These are phyloP conservation scores for Cucumis cinereus DNA, from an alignment of 306 rosid species.

Conservation along the genomic window DNA sequence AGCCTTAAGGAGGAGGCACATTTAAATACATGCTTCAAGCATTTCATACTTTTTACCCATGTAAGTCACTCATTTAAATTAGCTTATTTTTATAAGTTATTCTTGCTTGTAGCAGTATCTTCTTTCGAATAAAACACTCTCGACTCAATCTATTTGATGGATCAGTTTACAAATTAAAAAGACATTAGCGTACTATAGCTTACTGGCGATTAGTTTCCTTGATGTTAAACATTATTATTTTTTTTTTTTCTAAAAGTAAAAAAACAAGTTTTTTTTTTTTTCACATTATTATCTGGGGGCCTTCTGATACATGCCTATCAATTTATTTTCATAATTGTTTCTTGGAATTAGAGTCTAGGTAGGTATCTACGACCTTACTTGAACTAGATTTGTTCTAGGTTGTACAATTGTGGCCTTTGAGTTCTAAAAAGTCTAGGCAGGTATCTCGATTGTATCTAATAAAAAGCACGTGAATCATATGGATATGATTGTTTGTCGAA, in stretches of 20 bases:
- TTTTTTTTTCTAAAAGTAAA: background rate
- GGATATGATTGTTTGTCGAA: background rate
- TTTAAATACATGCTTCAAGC: constrained; percentile 99
- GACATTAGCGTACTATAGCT: background rate
- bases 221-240: background rate
- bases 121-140: background rate
- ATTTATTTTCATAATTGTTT: background rate
- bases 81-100: background rate
- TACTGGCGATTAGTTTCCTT: background rate
- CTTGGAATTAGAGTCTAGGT: background rate
- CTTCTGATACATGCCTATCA: background rate
- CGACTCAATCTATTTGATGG: background rate
- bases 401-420: too few species aligned
- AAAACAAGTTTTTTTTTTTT: too few species aligned
- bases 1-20: constrained; percentile 99
- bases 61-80: constrained; percentile 35
- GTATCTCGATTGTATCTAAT: background rate
- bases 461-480: background rate
- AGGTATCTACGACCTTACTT: too few species aligned
- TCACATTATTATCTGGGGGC: too few species aligned
- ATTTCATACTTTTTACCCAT: constrained; percentile 93
- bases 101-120: background rate
- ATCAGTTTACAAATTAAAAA: background rate
- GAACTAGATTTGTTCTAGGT: too few species aligned
- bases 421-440: too few species aligned